Evolutionary conservation across 257 asterid species (phyloP).

Genomic region (Thymus mandschuricus): DNA sequence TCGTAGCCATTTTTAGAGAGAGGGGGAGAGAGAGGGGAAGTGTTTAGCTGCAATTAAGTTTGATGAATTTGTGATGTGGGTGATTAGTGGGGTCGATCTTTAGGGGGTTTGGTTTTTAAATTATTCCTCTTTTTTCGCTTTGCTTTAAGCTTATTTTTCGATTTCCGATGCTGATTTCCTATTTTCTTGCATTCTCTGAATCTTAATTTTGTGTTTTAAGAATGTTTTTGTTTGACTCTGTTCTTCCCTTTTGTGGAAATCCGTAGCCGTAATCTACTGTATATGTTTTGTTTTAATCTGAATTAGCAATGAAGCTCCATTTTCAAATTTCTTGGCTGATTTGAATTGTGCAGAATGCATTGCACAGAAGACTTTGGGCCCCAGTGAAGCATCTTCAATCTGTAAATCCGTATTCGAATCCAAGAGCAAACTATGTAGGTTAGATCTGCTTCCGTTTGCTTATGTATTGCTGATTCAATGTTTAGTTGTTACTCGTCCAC

Average conservation of each 20-base stretch:
- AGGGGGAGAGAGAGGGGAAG: not conserved
- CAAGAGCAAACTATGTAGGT: conserved; percentile 85
- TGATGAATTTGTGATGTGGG: conserved; percentile 36
- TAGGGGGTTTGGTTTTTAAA: conserved; percentile 33
- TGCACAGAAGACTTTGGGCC: conserved; percentile 82
- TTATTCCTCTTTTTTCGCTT: conserved; percentile 39
- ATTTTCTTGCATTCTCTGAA: conserved; percentile 31
- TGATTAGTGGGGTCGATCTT: conserved; percentile 54
- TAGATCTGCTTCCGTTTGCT: conserved; percentile 50
- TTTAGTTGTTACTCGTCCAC: not conserved
- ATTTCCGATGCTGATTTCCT: conserved; percentile 33
- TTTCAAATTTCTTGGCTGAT: conserved; percentile 15
- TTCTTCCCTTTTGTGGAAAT: conserved; percentile 25
- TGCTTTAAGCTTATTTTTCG: conserved; percentile 38
- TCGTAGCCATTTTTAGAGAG: conserved; percentile 22
- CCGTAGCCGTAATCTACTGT: conserved; percentile 14
- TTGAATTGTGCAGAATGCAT: conserved; percentile 56
- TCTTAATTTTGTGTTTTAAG: conserved; percentile 34
- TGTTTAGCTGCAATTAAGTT: conserved; percentile 4
- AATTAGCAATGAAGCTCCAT: not conserved
- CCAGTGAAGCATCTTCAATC: conserved; percentile 78
- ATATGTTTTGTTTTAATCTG: conserved; percentile 8
- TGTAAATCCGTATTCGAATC: conserved; percentile 78
- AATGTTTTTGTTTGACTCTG: conserved; percentile 27
- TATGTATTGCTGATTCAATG: not conserved